A percentile compares a stretch with the other conserved stretches of the same genome.
Evolutionary conservation across 495 filamentous ascomycete species (phyloP).

Genomic region (Astrothelium subdiscretum): DNA sequence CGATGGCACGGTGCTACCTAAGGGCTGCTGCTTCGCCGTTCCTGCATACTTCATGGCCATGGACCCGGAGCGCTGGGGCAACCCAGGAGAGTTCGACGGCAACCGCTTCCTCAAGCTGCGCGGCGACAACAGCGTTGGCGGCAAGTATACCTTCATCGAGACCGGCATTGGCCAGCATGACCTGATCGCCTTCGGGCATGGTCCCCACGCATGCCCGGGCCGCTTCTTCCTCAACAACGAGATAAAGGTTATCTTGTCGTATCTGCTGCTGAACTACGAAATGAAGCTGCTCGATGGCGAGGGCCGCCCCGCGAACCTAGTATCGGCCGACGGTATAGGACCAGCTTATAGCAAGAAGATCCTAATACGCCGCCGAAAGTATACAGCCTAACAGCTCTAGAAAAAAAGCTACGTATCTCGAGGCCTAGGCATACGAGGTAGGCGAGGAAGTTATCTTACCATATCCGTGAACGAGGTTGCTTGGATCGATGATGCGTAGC

Average conservation of each 20-base stretch:
- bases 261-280: slow-evolving; percentile 13
- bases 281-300: neutral
- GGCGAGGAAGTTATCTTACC: slow-evolving; percentile 1
- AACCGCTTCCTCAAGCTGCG: slow-evolving; percentile 41
- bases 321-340: neutral
- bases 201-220: slow-evolving; percentile 43
- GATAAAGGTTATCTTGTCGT: slow-evolving; percentile 31
- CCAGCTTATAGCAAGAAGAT: slow-evolving; percentile 1
- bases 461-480: neutral
- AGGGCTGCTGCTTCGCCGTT: slow-evolving; percentile 12
- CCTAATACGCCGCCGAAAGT: slow-evolving; percentile 1
- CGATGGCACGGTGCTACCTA: slow-evolving; percentile 19
- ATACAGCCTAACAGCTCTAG: slow-evolving; percentile 1
- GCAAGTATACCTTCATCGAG: slow-evolving; percentile 31
- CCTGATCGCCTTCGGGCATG: slow-evolving; percentile 35
- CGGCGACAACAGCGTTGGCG: slow-evolving; percentile 13
- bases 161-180: slow-evolving; percentile 29
- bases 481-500: neutral
- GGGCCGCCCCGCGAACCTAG: slow-evolving; percentile 2
- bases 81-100: slow-evolving; percentile 34
- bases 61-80: slow-evolving; percentile 22
- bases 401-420: neutral
- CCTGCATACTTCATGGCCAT: slow-evolving; percentile 8
- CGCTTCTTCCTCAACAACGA: slow-evolving; percentile 41
- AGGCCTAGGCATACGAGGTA: slow-evolving; percentile 1